Conservation (phyloP, 441 rosid species). For the Adansonia madagascariensis region DNA sequence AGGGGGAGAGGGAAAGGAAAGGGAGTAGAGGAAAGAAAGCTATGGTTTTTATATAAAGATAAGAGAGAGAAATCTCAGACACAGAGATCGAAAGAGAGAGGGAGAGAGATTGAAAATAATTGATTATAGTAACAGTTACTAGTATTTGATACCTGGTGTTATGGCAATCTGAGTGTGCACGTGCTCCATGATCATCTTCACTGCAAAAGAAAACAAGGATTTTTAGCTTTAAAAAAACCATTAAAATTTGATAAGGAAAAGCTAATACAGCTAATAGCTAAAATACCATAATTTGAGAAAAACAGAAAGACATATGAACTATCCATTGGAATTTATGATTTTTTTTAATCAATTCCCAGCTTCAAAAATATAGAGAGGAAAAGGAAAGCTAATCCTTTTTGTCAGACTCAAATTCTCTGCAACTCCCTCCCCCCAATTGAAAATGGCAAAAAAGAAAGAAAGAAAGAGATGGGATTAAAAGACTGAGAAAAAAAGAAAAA, state of each 20-base stretch:
- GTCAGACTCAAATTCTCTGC: slow-evolving; percentile 76
- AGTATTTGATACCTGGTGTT: slow-evolving; percentile 56
- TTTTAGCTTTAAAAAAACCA: slow-evolving; percentile 10
- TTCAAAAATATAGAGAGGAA: not conserved
- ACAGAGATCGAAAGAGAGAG: not conserved
- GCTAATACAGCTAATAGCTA: slow-evolving; percentile 23
- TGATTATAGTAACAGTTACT: slow-evolving; percentile 41
- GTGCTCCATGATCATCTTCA: slow-evolving; percentile 71
- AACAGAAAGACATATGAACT: slow-evolving; percentile 22
- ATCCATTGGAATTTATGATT: slow-evolving; percentile 41
- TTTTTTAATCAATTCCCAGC: slow-evolving; percentile 4
- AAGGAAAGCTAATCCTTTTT: slow-evolving; percentile 35
- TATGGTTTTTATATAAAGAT: slow-evolving; percentile 21
- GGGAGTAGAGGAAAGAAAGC: slow-evolving; percentile 14
- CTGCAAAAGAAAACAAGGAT: slow-evolving; percentile 37
- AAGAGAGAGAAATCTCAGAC: no score
- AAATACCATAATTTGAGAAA: not conserved
- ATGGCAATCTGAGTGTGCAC: slow-evolving; percentile 65
- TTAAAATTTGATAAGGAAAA: slow-evolving; percentile 16
- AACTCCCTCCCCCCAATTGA: slow-evolving; percentile 40
- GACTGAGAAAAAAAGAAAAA: slow-evolving; percentile 48
- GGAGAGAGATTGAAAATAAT: slow-evolving; percentile 22
- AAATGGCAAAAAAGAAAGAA: slow-evolving; percentile 36
- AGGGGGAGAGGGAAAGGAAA: not conserved
- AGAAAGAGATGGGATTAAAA: slow-evolving; percentile 41